Evolutionary conservation across 192 early-diverging fungal genomes (phyloP), one percentile per base, ranked within the genome.

Genomic region (Rhizoclosmatium sp.): DNA sequence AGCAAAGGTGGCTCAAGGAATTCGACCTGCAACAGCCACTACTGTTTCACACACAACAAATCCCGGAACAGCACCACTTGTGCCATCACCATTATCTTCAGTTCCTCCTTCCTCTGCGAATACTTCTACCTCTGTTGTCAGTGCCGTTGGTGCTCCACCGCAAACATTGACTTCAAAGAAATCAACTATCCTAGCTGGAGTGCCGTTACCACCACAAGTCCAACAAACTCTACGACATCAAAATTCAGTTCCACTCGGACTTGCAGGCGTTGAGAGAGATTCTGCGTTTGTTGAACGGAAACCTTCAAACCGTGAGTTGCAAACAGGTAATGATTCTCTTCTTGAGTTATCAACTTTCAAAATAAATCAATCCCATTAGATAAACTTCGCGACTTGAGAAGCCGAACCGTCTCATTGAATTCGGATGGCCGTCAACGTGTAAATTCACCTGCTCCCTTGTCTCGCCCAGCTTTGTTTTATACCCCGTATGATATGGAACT

Each of bases 381-480:
- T 21, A 75, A 64, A 62, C 39, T 62, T 21, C 41, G 60, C 39
- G 61, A 75, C 19, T 9, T 62, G 10, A 5, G 72, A 45, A 75
- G 72, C n/a, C 39, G 72, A 40, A 78, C 76, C 14, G 65, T 78
- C n/a, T 69, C 67, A 9, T 40, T 69, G 12, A 78, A 59, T 47
- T 41, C 48, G 19, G 76, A 59, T 71, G 9, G 16, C 1, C 41
- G 71, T 58, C 42, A 46, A 23, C 56, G 51, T 3, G 41, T 9
- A 9, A 5, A 41, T 47, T 75, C 62, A 16, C 70, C 69, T 2
- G 45, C 9, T 51, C 61, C 40, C 5, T 12, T 10, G 10, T 7
- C 69, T 2, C 3, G 19, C 4, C 59, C 3, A 61, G 31, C 16
- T 16, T 14, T 62, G 59, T n/a, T 46, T 70, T 75, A 46, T 69